Evolutionary conservation across 1,284 basidiomycete species (phyloP).

Genomic region (Sporisorium scitamineum): DNA sequence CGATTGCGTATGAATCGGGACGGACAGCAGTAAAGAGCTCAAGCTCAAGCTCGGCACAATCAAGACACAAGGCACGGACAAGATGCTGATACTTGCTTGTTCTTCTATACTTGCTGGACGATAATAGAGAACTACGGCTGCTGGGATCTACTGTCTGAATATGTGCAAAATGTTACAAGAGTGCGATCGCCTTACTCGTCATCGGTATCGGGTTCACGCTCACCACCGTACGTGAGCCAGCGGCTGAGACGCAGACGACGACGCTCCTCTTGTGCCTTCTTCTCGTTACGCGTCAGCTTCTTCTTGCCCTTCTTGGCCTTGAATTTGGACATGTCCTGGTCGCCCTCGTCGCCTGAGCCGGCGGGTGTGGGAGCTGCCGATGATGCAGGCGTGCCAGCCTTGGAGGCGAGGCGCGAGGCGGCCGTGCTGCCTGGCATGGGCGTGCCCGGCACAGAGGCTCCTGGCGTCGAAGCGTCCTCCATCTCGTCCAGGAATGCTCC

Average conservation of each 20-base stretch:
- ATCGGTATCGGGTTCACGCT: slow-evolving; percentile 66
- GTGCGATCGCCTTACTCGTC: slow-evolving; percentile 49
- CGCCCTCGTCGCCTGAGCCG: slow-evolving; percentile 71
- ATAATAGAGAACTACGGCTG: not conserved
- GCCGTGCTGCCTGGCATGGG: slow-evolving; percentile 70
- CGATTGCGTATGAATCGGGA: not conserved
- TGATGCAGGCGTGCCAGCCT: slow-evolving; percentile 68
- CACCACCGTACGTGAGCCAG: slow-evolving; percentile 67
- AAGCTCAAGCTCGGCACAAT: not conserved
- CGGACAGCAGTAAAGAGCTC: not conserved
- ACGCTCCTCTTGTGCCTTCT: slow-evolving; percentile 68
- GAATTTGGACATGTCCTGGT: slow-evolving; percentile 67
- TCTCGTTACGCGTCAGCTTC: slow-evolving; percentile 68
- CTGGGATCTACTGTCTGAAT: slow-evolving; percentile 1
- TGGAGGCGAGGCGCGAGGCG: slow-evolving; percentile 67
- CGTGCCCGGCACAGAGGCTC: slow-evolving; percentile 77
- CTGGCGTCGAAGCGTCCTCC: slow-evolving; percentile 75
- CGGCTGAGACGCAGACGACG: slow-evolving; percentile 61
- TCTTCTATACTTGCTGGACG: slow-evolving; percentile 2
- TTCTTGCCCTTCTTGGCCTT: slow-evolving; percentile 69
- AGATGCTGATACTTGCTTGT: too few relatives aligned
- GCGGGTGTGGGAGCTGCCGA: slow-evolving; percentile 70
- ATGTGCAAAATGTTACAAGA: not conserved
- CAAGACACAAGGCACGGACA: not conserved
- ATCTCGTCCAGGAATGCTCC: slow-evolving; percentile 75